phyloP scores from a whole-genome alignment of 805 yeast species.

The Kuraishia ogatae region DNA sequence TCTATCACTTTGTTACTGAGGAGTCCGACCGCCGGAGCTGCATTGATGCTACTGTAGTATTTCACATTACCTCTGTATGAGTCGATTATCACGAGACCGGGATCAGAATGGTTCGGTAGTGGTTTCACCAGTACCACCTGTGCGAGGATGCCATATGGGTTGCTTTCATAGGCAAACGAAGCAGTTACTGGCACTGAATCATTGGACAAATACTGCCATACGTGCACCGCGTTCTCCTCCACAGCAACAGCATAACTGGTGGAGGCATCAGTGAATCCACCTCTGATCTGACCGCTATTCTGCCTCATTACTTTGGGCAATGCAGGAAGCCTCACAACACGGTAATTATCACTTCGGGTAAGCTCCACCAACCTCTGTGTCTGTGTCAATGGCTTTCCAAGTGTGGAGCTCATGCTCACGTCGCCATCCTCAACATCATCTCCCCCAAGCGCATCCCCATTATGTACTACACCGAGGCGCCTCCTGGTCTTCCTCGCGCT shows the following conservation, averaged over 20 bases:
- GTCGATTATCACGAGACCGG: conserved; percentile 66
- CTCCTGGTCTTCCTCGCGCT: conserved; percentile 10
- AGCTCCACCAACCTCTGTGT: conserved; percentile 1
- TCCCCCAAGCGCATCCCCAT: not conserved
- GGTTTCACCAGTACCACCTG: conserved; percentile 44
- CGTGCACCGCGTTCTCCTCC: conserved; percentile 42
- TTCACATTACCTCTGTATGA: conserved; percentile 47
- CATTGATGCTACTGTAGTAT: conserved; percentile 69
- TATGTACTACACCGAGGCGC: not conserved
- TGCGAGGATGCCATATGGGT: conserved; percentile 27
- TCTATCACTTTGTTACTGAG: conserved; percentile 27
- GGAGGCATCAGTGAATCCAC: conserved; percentile 20
- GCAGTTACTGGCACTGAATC: conserved; percentile 51
- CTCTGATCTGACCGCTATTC: conserved; percentile 12
- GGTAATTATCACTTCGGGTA: not conserved
- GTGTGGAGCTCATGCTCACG: not conserved
- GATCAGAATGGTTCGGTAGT: conserved; percentile 40
- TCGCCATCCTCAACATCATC: conserved; percentile 4
- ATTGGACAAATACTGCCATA: conserved; percentile 61
- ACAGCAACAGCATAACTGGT: conserved; percentile 23
- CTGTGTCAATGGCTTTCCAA: not conserved
- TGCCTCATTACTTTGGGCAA: conserved; percentile 3
- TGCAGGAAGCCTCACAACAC: not conserved
- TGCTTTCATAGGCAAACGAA: conserved; percentile 34
- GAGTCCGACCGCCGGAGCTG: conserved; percentile 58